Base-by-base conservation (phyloP, 352 stramenopile genomes). In the Globisporangium polare region DNA sequence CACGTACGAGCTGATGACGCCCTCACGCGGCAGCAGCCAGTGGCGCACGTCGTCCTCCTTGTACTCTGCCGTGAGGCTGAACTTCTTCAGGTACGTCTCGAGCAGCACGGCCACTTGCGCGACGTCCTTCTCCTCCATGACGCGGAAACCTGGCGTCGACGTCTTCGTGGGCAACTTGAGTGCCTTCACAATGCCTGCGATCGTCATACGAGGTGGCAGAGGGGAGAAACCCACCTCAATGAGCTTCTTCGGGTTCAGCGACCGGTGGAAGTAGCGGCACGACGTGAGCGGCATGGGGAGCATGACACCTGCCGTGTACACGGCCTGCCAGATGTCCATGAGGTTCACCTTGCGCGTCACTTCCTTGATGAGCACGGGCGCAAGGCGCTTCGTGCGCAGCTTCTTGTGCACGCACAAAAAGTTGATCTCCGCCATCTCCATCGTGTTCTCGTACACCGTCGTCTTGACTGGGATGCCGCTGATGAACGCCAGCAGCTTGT, bases 331-430 rank as follows among this genome's bases (percentile, higher is more conserved):
- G 22, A 96, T 74, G 63, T 96, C 57, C 29, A 66, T 86, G n/a
- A 97, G 66, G 74, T 99, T 99, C 12, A 99, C 96, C 27, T 96
- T 77, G 20, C 98, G 80, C n/a, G 97, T 99, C 56, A 99, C 97
- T 74, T 99, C 98, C 81, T 99, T 99, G 76, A 99, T 99, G 0
- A 99, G 78, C 42, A 99, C 97, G 0, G 97, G 97, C 12, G 97
- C 97, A 12, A 99, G 71, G 5, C 97, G 89, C 80, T 98, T 97
- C n/a, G 80, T 77, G 20, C 95, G 78, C 15, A 99, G 77, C 70
- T 98, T 99, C 80, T 99, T 99, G 85, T 99, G 96, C 10, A 99
- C 96, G 72, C 98, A 99, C 10, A 99, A 78, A 73, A 99, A 99
- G 75, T 99, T 99, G 62, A 99, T 98, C 74, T 99, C 96, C 2